phyloP scores from a whole-genome alignment of 2,329 filamentous ascomycete species.

The Monosporascus cannonballus region DNA sequence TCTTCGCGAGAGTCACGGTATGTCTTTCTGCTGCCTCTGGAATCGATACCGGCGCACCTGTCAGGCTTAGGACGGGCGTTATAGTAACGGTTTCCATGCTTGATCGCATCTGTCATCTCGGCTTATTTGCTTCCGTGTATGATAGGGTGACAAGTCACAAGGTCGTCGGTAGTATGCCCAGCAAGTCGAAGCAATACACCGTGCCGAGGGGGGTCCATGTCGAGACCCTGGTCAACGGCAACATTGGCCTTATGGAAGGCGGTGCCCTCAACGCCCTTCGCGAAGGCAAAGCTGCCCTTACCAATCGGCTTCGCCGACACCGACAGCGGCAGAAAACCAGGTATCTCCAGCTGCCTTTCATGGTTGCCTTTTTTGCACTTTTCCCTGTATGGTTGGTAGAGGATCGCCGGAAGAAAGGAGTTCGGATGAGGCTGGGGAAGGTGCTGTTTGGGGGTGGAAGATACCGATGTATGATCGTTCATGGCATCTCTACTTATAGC shows the following conservation, averaged over 20 bases:
- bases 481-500: too few species aligned
- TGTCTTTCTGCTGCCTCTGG: background rate
- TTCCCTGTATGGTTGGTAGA: background rate
- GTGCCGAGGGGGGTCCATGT: background rate
- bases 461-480: too few species aligned
- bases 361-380: background rate
- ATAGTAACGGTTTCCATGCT: background rate
- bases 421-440: background rate
- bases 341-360: background rate
- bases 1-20: background rate
- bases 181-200: background rate
- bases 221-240: background rate
- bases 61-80: background rate
- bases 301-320: background rate
- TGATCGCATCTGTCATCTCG: background rate
- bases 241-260: background rate
- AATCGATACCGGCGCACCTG: background rate
- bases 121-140: background rate
- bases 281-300: background rate
- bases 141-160: background rate
- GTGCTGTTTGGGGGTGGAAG: background rate
- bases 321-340: background rate
- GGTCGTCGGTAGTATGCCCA: background rate
- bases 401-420: background rate
- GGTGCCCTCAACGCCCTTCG: background rate